Conservation (phyloP, 306 rosid genomes). For the Acmispon strigosus region DNA sequence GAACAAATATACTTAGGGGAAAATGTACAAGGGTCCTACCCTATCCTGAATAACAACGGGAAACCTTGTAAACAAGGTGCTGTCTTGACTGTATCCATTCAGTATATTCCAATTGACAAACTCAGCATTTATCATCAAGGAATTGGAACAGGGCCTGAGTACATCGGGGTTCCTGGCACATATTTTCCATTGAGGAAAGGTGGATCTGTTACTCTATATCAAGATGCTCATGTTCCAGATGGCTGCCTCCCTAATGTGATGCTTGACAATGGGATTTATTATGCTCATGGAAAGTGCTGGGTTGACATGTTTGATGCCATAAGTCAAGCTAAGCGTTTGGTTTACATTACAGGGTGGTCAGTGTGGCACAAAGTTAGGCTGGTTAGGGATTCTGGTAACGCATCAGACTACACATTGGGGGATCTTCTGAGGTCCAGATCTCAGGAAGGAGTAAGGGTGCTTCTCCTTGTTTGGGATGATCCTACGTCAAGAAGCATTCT, state of each 20-base stretch:
- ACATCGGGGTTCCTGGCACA: conserved; percentile 83
- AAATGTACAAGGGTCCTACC: conserved; percentile 65
- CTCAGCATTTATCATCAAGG: conserved; percentile 64
- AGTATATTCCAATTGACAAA: conserved; percentile 69
- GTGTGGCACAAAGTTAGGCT: conserved; percentile 86
- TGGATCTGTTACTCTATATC: conserved; percentile 79
- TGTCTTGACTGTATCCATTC: conserved; percentile 62
- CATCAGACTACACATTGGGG: conserved; percentile 49
- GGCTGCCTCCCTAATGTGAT: conserved; percentile 61
- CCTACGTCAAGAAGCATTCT: conserved; percentile 91
- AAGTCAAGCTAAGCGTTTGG: conserved; percentile 55
- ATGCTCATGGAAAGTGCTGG: conserved; percentile 90
- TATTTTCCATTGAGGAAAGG: conserved; percentile 93
- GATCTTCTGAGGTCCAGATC: conserved; percentile 83
- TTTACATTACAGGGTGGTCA: conserved; percentile 97
- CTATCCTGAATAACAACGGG: conserved; percentile 60
- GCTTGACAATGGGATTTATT: conserved; percentile 58
- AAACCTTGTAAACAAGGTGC: conserved; percentile 88
- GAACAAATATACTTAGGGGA: conserved; percentile 65
- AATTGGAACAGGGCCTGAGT: conserved; percentile 88
- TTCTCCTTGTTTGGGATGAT: conserved; percentile 97
- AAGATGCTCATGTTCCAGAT: conserved; percentile 91
- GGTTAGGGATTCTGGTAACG: conserved; percentile 52
- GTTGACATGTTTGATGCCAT: conserved; percentile 71
- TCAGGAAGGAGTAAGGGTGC: conserved; percentile 93